Base-by-base conservation (phyloP, 2,329 filamentous ascomycete genomes). In the Xylariales sp. region DNA sequence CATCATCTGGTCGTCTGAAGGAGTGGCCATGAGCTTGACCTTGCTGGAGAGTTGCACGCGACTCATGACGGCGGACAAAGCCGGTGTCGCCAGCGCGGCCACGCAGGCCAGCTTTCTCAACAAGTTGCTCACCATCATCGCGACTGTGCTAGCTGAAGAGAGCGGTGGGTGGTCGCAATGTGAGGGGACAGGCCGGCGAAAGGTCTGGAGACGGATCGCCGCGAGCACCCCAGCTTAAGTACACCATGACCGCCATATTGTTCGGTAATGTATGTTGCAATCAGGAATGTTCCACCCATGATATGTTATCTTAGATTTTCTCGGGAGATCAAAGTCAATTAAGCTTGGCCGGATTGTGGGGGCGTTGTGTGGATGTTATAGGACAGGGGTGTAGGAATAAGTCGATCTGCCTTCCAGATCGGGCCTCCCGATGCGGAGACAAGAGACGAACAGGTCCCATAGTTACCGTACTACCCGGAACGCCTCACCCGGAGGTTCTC, bases 21-120 rank as follows among this genome's bases (percentile, higher is more conserved):
- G 42, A 7, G 40, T 21, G 9, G 31, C 31, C 16, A 48, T 20
- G 12, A 38, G 20, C 4, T 42, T 27, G 12, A 48, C 44, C 4
- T 22, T 19, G 25, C 41, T 21, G 5, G 39, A 31, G 12, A 42
- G 37, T 21, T 34, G 12, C n/a, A 39, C 39, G 20, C 37, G 40
- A 41, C 47, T 50, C 43, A 46, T 28, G n/a, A 50, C 41, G 11
- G 35, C 41, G 24, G 47, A 46, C 20, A 45, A 21, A 11, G 31
- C 39, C 2, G 43, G 33, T 10, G 31, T n/a, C 4, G 39, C 29
- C 20, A 46, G 34, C 15, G 19, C 15, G n/a, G 31, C 35, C 14
- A 48, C 29, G 39, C 18, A 41, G 19, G 28, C 25, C 18, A 40
- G 5, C 18, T 11, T n/a, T 18, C 38, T 20, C 27, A 40, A 27